Evolutionary conservation across 768 basidiomycete genomes (phyloP).

Genomic region (Lentinula boryana): DNA sequence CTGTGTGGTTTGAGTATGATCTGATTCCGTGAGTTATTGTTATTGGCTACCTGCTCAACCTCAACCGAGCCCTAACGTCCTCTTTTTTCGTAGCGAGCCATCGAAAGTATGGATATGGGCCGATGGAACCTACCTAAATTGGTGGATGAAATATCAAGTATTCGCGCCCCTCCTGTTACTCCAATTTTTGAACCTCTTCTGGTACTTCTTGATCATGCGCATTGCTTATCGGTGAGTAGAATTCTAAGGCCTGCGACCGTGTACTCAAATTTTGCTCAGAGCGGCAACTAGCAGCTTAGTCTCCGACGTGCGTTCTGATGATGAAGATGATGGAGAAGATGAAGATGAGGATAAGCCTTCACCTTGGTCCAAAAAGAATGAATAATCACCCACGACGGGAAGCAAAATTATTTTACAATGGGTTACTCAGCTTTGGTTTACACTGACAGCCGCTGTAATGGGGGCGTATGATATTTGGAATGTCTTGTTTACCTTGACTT

Average conservation of each 20-base stretch:
- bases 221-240: conserved; percentile 26
- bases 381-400: background rate
- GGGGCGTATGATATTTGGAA: too few species aligned
- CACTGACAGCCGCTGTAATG: too few species aligned
- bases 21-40: conserved; percentile 58
- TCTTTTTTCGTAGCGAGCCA: background rate
- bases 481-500: too few species aligned
- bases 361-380: background rate
- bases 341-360: conserved; percentile 16
- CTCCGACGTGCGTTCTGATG: conserved; percentile 64
- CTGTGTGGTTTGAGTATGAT: conserved; percentile 76
- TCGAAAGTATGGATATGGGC: conserved; percentile 34
- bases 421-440: too few species aligned
- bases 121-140: conserved; percentile 47
- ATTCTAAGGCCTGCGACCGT: background rate
- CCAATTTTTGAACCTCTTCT: conserved; percentile 69
- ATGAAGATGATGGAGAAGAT: conserved; percentile 46
- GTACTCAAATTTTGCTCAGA: background rate
- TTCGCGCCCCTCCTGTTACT: conserved; percentile 53
- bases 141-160: conserved; percentile 68
- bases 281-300: conserved; percentile 11
- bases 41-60: background rate
- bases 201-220: conserved; percentile 65
- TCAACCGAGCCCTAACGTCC: background rate
- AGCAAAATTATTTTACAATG: too few species aligned